A percentile compares a stretch with the other conserved stretches of the same genome.
phyloP scores from a whole-genome alignment of 176 grass and related monocot species.

The Carex parvula region DNA sequence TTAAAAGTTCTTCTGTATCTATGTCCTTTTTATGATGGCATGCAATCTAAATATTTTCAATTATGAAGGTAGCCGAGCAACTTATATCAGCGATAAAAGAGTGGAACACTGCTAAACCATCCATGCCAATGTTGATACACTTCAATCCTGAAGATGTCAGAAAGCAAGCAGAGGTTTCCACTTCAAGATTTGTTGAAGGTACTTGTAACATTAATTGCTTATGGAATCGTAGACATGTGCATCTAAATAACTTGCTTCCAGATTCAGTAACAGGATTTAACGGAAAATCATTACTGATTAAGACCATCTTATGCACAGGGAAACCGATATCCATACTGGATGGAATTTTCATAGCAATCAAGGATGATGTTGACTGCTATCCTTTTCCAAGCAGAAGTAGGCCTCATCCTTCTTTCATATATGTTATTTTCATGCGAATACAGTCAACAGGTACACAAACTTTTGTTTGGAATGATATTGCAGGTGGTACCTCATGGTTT shows the following conservation, averaged over 20 bases:
- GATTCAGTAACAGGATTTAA: not conserved
- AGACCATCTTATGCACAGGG: constrained; percentile 41
- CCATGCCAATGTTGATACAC: constrained; percentile 70
- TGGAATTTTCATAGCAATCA: constrained; percentile 81
- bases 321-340: constrained; percentile 70
- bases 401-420: constrained; percentile 21
- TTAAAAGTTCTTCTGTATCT: not conserved
- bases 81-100: constrained; percentile 67
- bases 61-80: constrained; percentile 66
- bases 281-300: not conserved
- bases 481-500: constrained; percentile 82
- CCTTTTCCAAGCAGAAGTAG: constrained; percentile 78
- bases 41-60: not conserved
- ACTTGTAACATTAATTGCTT: not conserved
- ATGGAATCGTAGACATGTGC: not conserved
- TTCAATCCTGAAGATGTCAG: constrained; percentile 65
- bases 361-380: constrained; percentile 94
- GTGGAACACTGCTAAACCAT: constrained; percentile 54
- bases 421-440: constrained; percentile 15
- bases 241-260: not conserved
- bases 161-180: constrained; percentile 81
- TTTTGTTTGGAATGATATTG: not conserved
- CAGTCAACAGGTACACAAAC: not conserved
- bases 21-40: constrained; percentile 6
- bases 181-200: constrained; percentile 75